Percentiles rank a stretch among this genome's conserved stretches.
Conservation (phyloP, 2,329 filamentous ascomycete genomes). For the Aspergillus calidoustus region DNA sequence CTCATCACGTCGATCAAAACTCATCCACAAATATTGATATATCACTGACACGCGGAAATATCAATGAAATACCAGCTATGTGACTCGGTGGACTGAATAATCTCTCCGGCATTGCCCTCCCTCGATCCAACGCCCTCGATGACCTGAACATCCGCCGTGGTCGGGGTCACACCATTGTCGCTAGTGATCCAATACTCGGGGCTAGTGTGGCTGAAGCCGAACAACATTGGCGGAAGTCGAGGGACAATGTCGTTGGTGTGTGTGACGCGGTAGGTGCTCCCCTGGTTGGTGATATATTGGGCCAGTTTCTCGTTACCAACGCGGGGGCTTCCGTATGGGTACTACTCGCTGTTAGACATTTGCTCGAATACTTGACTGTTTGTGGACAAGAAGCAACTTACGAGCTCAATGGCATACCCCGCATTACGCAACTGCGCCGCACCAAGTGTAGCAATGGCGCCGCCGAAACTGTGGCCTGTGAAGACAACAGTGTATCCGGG, state of each 20-base stretch:
- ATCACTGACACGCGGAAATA: slow-evolving; percentile 32
- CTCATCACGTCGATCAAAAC: not conserved
- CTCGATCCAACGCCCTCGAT: slow-evolving; percentile 38
- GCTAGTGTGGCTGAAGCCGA: slow-evolving; percentile 42
- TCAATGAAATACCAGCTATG: slow-evolving; percentile 41
- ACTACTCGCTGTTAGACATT: slow-evolving; percentile 33
- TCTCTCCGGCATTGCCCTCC: slow-evolving; percentile 41
- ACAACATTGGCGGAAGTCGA: slow-evolving; percentile 38
- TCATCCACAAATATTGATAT: not conserved
- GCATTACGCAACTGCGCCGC: slow-evolving; percentile 50
- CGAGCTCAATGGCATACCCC: slow-evolving; percentile 48
- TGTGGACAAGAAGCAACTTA: slow-evolving; percentile 30
- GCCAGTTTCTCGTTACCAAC: slow-evolving; percentile 46
- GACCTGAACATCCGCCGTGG: slow-evolving; percentile 37
- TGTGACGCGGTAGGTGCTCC: slow-evolving; percentile 42
- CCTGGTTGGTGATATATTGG: slow-evolving; percentile 43
- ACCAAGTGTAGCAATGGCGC: slow-evolving; percentile 55
- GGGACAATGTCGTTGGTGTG: slow-evolving; percentile 46
- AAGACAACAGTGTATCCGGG: slow-evolving; percentile 50
- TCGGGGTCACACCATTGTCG: slow-evolving; percentile 32
- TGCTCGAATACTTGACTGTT: not conserved
- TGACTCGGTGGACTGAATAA: slow-evolving; percentile 28
- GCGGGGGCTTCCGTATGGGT: slow-evolving; percentile 49
- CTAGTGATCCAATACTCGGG: slow-evolving; percentile 50
- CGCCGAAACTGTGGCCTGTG: slow-evolving; percentile 58